Evolutionary conservation across 257 asterid species (phyloP).

Genomic region (Mitragyna speciosa): DNA sequence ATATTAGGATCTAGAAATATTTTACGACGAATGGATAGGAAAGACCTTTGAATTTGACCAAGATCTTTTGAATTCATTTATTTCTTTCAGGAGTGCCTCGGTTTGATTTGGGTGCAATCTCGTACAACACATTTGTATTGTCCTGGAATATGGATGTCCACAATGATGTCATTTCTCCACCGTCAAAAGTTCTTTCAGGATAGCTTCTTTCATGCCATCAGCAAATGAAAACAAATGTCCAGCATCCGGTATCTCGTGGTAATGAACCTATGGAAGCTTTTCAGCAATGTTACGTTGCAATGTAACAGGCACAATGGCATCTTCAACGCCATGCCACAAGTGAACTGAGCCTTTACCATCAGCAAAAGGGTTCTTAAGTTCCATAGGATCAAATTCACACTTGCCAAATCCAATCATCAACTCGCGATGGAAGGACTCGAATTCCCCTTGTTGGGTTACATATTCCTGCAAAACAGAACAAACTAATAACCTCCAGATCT

Average conservation of each 20-base stretch:
- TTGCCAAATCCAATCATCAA: conserved; percentile 64
- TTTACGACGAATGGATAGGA: too few species aligned
- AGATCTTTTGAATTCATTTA: too few species aligned
- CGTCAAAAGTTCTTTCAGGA: conserved; percentile 39
- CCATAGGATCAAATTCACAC: conserved; percentile 71
- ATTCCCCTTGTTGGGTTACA: conserved; percentile 57
- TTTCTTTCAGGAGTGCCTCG: too few species aligned
- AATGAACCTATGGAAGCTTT: conserved; percentile 68
- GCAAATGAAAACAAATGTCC: conserved; percentile 36
- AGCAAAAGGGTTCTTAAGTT: conserved; percentile 47
- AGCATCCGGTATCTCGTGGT: conserved; percentile 35
- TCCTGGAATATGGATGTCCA: too few species aligned
- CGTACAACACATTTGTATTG: too few species aligned
- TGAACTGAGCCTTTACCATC: conserved; percentile 54
- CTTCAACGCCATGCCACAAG: conserved; percentile 77
- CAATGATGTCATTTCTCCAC: conserved; percentile 22
- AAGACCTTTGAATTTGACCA: too few species aligned
- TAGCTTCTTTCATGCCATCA: conserved; percentile 33
- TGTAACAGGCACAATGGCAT: conserved; percentile 59
- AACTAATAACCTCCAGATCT: background rate
- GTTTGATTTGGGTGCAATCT: too few species aligned
- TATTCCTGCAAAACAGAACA: conserved; percentile 40
- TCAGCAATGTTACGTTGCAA: conserved; percentile 56
- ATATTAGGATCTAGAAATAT: too few species aligned
- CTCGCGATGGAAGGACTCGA: conserved; percentile 64